Evolutionary conservation across 768 basidiomycete genomes (phyloP), one percentile per base, ranked within the genome.

Genomic region (Cytidiella melzeri): DNA sequence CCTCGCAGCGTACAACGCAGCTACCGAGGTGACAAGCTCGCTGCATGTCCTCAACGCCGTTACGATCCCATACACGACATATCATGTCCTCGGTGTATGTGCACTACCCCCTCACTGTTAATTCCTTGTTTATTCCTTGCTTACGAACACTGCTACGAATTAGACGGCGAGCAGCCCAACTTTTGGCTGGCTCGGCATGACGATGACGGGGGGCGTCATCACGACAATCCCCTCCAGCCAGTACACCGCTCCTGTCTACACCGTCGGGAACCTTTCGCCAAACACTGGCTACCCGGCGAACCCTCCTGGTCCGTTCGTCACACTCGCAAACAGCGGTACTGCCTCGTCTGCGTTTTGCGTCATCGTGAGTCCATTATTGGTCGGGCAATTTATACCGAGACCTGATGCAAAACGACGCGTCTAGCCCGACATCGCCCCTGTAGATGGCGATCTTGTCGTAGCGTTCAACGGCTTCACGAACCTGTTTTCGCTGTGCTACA

Each of bases 381-480:
- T 44, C 18, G 24, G 13, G 25, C 19, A 20, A n/a, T n/a, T n/a
- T n/a, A n/a, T n/a, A n/a, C n/a, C n/a, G n/a, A n/a, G 19, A 20
- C 24, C 43, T 26, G 18, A 20, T 11, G n/a, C n/a, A n/a, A n/a
- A n/a, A n/a, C n/a, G n/a, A n/a, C 43, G 19, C 24, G 24, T 10
- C 9, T 36, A 53, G 46, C 52, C 47, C 1, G 40, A 40, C n/a
- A n/a, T n/a, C n/a, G n/a, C n/a, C 34, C 19, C 40, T 7, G 19
- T 37, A 12, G 42, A 24, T 5, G 52, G 47, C 9, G 13, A 23
- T 15, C 20, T 23, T 18, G 19, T 53, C 19, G 27, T 53, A 7
- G 47, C 52, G 20, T 15, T 42, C 20, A 25, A 53, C 37, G 52
- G 52, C n/a, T 39, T 19, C n/a, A 48, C 52, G n/a, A 39, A 48